Conservation (phyloP, 495 filamentous ascomycete genomes). For the Aspergillus sclerotiicarbonarius region DNA sequence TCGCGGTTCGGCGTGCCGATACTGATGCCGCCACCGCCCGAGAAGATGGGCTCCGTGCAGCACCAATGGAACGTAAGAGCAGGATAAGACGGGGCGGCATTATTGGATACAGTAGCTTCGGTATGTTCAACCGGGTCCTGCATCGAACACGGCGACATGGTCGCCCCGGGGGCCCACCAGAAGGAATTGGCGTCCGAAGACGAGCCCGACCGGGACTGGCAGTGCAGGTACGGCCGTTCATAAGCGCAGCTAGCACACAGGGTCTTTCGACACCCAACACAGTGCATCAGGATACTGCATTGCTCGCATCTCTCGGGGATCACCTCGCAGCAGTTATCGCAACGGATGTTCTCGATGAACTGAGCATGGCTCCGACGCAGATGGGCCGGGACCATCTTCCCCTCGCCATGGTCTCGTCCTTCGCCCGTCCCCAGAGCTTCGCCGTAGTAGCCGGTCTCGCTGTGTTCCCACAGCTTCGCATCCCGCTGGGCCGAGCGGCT, state of each 20-base stretch:
- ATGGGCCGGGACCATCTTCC: slow-evolving; percentile 55
- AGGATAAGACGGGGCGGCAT: slow-evolving; percentile 34
- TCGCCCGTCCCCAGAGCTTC: slow-evolving; percentile 54
- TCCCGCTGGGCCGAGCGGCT: slow-evolving; percentile 26
- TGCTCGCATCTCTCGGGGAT: slow-evolving; percentile 60
- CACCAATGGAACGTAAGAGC: slow-evolving; percentile 58
- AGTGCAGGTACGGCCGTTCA: slow-evolving; percentile 50
- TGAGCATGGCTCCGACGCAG: slow-evolving; percentile 52
- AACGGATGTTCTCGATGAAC: slow-evolving; percentile 54
- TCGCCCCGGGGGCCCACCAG: slow-evolving; percentile 60
- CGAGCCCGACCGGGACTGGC: slow-evolving; percentile 16
- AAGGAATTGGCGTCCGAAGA: slow-evolving; percentile 29
- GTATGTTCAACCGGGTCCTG: slow-evolving; percentile 41
- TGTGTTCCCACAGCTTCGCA: slow-evolving; percentile 59
- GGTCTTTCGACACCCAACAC: slow-evolving; percentile 60
- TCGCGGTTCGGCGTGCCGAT: slow-evolving; percentile 53
- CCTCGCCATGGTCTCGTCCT: slow-evolving; percentile 43
- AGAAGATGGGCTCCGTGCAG: slow-evolving; percentile 62
- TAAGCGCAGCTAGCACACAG: slow-evolving; percentile 62
- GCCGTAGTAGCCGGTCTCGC: slow-evolving; percentile 52
- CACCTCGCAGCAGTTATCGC: slow-evolving; percentile 51
- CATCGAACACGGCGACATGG: slow-evolving; percentile 56
- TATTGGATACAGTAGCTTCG: slow-evolving; percentile 31
- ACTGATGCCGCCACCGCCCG: slow-evolving; percentile 60
- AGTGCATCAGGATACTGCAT: slow-evolving; percentile 63